Base-by-base conservation (phyloP, 768 basidiomycete species). In the Boletus rubescentipes region DNA sequence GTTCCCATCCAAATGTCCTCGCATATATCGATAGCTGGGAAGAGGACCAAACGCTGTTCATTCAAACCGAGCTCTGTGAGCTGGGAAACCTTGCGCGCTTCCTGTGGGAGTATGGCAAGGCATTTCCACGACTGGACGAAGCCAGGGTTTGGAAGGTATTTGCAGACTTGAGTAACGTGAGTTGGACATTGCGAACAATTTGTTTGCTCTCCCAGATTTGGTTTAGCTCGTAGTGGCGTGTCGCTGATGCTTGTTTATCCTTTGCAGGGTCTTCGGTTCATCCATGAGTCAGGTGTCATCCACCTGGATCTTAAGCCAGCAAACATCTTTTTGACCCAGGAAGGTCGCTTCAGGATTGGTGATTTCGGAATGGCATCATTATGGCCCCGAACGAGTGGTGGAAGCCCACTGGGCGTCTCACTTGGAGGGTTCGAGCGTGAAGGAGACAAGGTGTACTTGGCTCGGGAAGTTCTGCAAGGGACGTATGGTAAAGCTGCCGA, bases 361-460 rank as follows among this genome's bases (percentile, higher is more conserved):
- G 97, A 99, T 70, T 98, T 98, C 75, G 97, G 97, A 9, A 93
- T 99, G 86, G 95, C 96, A n/a, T 91, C 92, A 7, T 63, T 93
- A 48, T 95, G 92, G 89, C 93, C 93, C 1, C 77, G 93, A 36
- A 74, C 77, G 0, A 62, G 55, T 12, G 61, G 70, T 32, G 70
- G 64, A 10, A 74, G 72, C 46, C 70, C 68, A 9, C 63, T 73
- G 48, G 80, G 77, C 9, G 55, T 61, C 9, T 45, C 61, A 8
- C 60, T 69, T 4, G 76, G 75, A 14, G 69, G 71, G n/a, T 93
- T 98, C 67, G 96, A 98, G 71, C 82, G 97, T 15, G 97, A 99
- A 71, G 97, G 97, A 6, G 97, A 99, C 72, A 89, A 98, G 69
- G 79, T 95, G 59, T 99, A 99, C 75, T 82, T 99, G 74, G 94